Evolutionary conservation across 768 basidiomycete species (phyloP).

Genomic region (Trametes villosa): DNA sequence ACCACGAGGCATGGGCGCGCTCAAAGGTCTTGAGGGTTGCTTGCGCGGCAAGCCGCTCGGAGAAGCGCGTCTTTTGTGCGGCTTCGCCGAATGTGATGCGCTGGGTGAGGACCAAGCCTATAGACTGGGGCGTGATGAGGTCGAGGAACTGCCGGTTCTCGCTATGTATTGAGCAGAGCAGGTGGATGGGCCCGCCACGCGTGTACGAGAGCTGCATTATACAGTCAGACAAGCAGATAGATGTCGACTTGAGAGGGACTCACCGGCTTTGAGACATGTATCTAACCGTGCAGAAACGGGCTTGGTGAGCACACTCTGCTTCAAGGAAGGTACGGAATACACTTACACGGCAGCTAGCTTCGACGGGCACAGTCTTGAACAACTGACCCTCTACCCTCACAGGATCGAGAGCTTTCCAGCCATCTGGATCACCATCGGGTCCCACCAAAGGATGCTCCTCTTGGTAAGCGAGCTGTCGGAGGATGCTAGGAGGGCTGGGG

Average conservation of each 20-base stretch:
- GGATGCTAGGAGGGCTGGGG: constrained; percentile 27
- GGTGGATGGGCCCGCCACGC: constrained; percentile 27
- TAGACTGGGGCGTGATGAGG: constrained; percentile 22
- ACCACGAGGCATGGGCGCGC: constrained; percentile 23
- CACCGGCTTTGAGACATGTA: constrained; percentile 25
- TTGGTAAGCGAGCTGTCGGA: constrained; percentile 30
- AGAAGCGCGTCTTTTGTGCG: constrained; percentile 4
- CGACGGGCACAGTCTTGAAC: constrained; percentile 25
- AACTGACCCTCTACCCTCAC: constrained; percentile 20
- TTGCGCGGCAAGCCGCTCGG: constrained; percentile 3
- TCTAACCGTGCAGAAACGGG: not conserved
- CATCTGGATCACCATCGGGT: constrained; percentile 30
- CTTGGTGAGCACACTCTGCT: not conserved
- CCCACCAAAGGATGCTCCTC: constrained; percentile 26
- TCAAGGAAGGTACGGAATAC: not conserved
- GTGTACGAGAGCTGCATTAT: constrained; percentile 26
- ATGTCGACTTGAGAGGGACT: not conserved
- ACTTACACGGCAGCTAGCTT: constrained; percentile 22
- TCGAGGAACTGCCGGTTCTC: constrained; percentile 26
- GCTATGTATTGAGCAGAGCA: constrained; percentile 14
- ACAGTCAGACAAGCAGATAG: not conserved
- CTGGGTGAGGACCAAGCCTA: constrained; percentile 22
- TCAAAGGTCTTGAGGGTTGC: constrained; percentile 5
- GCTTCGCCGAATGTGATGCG: constrained; percentile 17
- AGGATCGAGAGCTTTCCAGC: constrained; percentile 27